Evolutionary conservation across 305 asterid genomes (phyloP).

Genomic region (Solanum chacoense): DNA sequence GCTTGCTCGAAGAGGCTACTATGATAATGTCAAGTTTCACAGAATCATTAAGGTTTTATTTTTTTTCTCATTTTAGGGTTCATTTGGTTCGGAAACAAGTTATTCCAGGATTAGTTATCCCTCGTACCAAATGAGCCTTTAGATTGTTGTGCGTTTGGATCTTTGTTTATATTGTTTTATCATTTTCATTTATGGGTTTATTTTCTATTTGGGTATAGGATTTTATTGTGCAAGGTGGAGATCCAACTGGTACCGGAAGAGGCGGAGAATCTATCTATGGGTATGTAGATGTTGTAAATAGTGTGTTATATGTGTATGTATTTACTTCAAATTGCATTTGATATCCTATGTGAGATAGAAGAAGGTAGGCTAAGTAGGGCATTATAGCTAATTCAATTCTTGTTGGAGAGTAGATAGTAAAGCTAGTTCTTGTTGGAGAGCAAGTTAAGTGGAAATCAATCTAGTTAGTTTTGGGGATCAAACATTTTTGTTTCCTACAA

Average conservation of each 20-base stretch:
- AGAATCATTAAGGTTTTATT: slow-evolving; percentile 65
- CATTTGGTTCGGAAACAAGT: background rate
- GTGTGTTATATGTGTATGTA: background rate
- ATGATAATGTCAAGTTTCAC: slow-evolving; percentile 85
- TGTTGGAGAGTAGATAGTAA: background rate
- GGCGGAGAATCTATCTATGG: slow-evolving; percentile 97
- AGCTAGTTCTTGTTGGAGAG: background rate
- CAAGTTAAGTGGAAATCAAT: background rate
- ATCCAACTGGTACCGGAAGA: slow-evolving; percentile 94
- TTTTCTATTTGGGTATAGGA: slow-evolving; percentile 33
- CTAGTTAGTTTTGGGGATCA: background rate
- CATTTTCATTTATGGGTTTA: background rate
- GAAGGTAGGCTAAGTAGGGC: background rate
- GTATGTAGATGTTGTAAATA: slow-evolving; percentile 12
- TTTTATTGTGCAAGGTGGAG: slow-evolving; percentile 95
- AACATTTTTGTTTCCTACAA: background rate
- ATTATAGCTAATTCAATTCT: background rate
- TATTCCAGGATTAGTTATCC: background rate
- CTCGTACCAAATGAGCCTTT: background rate
- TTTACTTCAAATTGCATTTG: background rate
- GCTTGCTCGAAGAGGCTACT: slow-evolving; percentile 90
- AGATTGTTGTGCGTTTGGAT: background rate
- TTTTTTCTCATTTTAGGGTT: background rate
- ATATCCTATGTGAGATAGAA: background rate
- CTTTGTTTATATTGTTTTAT: background rate